phyloP scores from a whole-genome alignment of 768 basidiomycete genomes.

The Tylopilus sp. region DNA sequence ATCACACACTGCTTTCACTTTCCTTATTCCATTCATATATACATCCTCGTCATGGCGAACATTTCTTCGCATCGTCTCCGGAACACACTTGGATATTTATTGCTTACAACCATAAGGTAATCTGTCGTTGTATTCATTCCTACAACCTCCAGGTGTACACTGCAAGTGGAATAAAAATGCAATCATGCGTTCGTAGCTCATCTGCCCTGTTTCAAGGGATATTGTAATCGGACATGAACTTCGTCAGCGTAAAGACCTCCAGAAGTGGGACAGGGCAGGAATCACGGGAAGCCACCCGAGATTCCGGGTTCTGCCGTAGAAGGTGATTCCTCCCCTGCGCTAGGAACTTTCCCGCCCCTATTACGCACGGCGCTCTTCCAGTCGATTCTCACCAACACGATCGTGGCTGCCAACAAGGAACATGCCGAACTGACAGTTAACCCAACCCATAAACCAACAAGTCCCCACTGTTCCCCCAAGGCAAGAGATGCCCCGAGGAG shows the following conservation, averaged over 20 bases:
- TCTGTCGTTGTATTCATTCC: constrained; percentile 22
- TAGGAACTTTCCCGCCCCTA: neutral
- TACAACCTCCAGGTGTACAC: constrained; percentile 13
- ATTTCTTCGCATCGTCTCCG: constrained; percentile 14
- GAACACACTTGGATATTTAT: constrained; percentile 17
- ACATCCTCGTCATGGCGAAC: constrained; percentile 16
- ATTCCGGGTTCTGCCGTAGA: neutral
- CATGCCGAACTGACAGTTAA: constrained; percentile 21
- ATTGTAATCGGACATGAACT: too few species aligned
- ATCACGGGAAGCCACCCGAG: neutral
- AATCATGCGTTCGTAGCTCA: neutral
- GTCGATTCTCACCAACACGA: constrained; percentile 17
- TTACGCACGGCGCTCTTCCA: constrained; percentile 11
- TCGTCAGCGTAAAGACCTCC: too few species aligned
- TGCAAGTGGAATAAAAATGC: constrained; percentile 11
- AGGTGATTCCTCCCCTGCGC: neutral
- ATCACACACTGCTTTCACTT: neutral
- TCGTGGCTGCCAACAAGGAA: constrained; percentile 14
- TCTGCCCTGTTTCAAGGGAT: neutral
- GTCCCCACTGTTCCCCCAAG: constrained; percentile 20
- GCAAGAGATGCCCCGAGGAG: constrained; percentile 27
- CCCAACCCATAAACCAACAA: constrained; percentile 24
- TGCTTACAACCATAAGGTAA: constrained; percentile 24
- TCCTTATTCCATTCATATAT: constrained; percentile 26
- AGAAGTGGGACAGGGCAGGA: neutral